Base-by-base conservation (phyloP, 2,329 filamentous ascomycete genomes). In the Metarhizium anisopliae region DNA sequence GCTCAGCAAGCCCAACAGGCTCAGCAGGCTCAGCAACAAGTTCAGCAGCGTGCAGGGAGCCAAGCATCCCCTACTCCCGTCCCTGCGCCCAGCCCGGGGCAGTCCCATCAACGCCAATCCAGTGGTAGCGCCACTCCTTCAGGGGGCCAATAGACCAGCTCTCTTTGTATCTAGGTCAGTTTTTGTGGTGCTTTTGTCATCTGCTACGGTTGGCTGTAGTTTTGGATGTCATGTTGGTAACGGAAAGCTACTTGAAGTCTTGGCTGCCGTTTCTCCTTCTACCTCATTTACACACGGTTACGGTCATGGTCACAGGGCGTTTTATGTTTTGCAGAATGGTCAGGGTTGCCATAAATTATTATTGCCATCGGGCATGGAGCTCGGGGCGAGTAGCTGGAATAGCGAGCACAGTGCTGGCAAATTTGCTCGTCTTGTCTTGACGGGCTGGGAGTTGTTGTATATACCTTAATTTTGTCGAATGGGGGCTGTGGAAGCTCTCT, bases 81-180 rank as follows among this genome's bases (percentile, higher is more conserved):
- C 16, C 51, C 60, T 2, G 55, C 59, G 7, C 60, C 59, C 38
- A 61, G 62, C 53, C 59, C 62, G 20, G 60, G 51, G 38, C 62
- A 58, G 18, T 60, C 59, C 42, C 64, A 66, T 18, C 68, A 66
- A 52, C 68, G 72, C 42, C 69, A 73, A 54, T 60, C 70, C 14
- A 74, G 72, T 47, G 69, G 70, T 43, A 74, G 72, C 45, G 72
- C 70, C 40, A 74, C 72, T 8, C 71, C 57, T 18, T 38, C 50
- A 18, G 52, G 51, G 6, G 57, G 52, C 14, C 50, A 54, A 52
- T 50, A 20, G 25, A 43, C 5, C 3, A 13, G 25, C 5, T n/a
- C 16, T 35, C 11, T 10, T 50, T 50, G 32, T 50, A 10, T 8
- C 20, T n/a, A 18, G 42, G 11, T 25, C 20, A 6, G 16, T 4